These are phyloP conservation scores for Phanerochaete carnosa DNA, from an alignment of 768 basidiomycete genomes.

Conservation along the genomic window DNA sequence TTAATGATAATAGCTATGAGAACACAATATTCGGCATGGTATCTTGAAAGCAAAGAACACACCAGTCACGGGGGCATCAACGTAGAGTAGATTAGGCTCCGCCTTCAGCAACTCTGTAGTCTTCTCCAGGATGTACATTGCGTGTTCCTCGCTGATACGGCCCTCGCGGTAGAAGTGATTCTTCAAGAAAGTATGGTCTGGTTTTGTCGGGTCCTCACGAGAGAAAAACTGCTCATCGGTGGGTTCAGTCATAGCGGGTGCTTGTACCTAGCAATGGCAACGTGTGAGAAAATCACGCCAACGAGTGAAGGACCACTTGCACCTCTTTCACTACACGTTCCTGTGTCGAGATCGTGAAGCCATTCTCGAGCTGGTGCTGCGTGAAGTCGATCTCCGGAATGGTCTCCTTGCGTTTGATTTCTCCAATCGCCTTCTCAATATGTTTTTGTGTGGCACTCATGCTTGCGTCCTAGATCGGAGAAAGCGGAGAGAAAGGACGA, in stretches of 20 bases:
- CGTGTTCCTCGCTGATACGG: constrained; percentile 90
- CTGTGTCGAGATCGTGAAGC: constrained; percentile 85
- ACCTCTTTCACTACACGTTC: constrained; percentile 98
- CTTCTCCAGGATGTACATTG: constrained; percentile 87
- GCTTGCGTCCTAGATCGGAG: constrained; percentile 9
- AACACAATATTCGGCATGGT: constrained; percentile 12
- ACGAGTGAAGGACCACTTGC: constrained; percentile 24
- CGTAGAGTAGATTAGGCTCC: constrained; percentile 88
- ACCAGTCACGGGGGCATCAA: constrained; percentile 99
- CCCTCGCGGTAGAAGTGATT: constrained; percentile 99
- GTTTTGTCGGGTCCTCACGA: constrained; percentile 78
- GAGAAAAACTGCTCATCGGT: constrained; percentile 95
- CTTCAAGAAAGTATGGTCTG: constrained; percentile 94
- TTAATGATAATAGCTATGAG: background rate
- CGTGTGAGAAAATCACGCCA: background rate
- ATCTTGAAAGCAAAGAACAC: constrained; percentile 23
- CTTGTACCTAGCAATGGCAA: constrained; percentile 74
- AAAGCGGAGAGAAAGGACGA: constrained; percentile 6
- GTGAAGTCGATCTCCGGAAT: constrained; percentile 82
- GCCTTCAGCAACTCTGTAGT: constrained; percentile 77
- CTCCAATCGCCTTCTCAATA: constrained; percentile 63
- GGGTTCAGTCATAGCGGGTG: constrained; percentile 90
- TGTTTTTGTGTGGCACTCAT: constrained; percentile 39
- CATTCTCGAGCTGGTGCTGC: constrained; percentile 90
- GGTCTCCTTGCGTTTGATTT: constrained; percentile 49